Percentiles rank a stretch among this genome's conserved stretches.
phyloP scores from a whole-genome alignment of 139 green algal species.

The Auxenochlorella pyrenoidosa region DNA sequence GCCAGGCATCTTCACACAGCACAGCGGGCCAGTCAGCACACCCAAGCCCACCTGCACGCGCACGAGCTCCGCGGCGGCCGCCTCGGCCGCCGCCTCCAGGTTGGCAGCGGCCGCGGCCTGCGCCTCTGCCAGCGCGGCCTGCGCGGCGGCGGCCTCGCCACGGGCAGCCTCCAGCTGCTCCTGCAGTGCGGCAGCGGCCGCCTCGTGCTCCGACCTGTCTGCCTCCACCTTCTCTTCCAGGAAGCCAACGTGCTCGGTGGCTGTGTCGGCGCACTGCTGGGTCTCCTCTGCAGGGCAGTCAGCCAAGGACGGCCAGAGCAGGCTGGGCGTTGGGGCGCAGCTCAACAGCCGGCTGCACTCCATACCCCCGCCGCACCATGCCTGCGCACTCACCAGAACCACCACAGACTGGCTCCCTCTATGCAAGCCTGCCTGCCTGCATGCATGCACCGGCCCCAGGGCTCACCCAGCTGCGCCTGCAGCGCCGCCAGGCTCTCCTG shows the following conservation, averaged over 20 bases:
- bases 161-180: conserved; percentile 9
- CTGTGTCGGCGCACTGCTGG: conserved; percentile 71
- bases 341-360: background rate
- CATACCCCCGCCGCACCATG: too few relatives aligned
- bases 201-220: conserved; percentile 50
- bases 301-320: too few relatives aligned
- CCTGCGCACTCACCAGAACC: background rate
- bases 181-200: conserved; percentile 11
- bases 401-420: too few relatives aligned
- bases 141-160: conserved; percentile 4
- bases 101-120: background rate
- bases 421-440: too few relatives aligned
- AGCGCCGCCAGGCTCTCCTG: conserved; percentile 37
- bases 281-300: conserved; percentile 68
- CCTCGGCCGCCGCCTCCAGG: conserved; percentile 29
- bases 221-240: conserved; percentile 76
- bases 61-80: conserved; percentile 9
- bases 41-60: conserved; percentile 11
- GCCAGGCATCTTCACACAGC: background rate
- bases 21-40: background rate
- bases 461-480: conserved; percentile 57
- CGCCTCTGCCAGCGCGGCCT: conserved; percentile 31
- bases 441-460: too few relatives aligned
- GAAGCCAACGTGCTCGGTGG: conserved; percentile 63
- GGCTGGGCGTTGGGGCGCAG: too few relatives aligned